Conservation (phyloP, 2,329 filamentous ascomycete genomes). For the Oidium heveae region DNA sequence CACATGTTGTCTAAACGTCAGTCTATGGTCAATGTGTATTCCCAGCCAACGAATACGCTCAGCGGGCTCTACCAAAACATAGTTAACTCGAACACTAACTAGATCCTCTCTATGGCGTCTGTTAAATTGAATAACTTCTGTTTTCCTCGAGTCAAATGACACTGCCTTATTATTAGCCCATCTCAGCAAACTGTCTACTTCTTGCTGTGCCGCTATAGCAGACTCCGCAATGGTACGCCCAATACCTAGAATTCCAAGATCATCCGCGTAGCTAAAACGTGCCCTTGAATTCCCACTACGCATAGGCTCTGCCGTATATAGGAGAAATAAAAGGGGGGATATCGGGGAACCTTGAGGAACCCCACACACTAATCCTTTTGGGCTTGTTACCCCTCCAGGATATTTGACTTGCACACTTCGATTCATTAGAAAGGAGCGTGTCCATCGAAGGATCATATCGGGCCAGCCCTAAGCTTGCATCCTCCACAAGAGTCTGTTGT, state of each 20-base stretch:
- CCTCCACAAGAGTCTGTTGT: background rate
- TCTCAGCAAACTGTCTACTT: background rate
- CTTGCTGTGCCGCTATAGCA: background rate
- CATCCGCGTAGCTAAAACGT: background rate
- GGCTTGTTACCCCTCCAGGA: background rate
- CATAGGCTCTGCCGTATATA: background rate
- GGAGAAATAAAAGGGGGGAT: background rate
- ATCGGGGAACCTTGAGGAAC: background rate
- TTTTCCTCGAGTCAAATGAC: background rate
- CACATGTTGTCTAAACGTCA: too few relatives aligned
- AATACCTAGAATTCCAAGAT: background rate
- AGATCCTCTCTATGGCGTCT: too few relatives aligned
- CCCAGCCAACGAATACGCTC: too few relatives aligned
- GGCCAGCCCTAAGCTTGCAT: background rate
- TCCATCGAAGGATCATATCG: background rate
- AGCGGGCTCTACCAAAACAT: too few relatives aligned
- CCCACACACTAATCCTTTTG: background rate
- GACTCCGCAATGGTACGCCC: background rate
- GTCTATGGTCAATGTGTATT: too few relatives aligned
- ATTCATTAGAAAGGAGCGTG: background rate
- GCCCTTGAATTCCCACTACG: background rate
- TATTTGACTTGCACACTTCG: background rate
- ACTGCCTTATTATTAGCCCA: background rate
- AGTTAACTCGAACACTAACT: too few relatives aligned
- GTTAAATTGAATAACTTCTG: too few relatives aligned